Conservation (phyloP, 192 early-diverging fungal species). For the Globomyces pollinis-pini region DNA sequence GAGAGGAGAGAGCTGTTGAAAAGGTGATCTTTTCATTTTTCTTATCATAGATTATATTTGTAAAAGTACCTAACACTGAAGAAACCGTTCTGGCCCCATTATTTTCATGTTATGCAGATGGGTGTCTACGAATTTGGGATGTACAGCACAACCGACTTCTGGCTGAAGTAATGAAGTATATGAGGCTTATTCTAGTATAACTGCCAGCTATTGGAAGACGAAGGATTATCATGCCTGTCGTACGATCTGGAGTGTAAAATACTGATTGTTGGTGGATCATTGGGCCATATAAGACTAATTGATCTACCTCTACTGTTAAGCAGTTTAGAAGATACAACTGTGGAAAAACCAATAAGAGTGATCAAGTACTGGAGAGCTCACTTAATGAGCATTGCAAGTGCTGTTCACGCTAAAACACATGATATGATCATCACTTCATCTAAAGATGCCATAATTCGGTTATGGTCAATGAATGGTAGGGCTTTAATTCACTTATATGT, state of each 20-base stretch:
- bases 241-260: constrained; percentile 29
- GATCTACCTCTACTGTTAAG: constrained; percentile 9
- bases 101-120: constrained; percentile 48
- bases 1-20: constrained; percentile 45
- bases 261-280: constrained; percentile 40
- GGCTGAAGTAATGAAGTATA: too few species aligned
- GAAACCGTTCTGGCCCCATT: constrained; percentile 19
- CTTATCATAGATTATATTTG: constrained; percentile 12
- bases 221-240: constrained; percentile 42
- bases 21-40: constrained; percentile 42
- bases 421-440: constrained; percentile 39
- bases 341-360: constrained; percentile 10
- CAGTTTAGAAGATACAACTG: constrained; percentile 16
- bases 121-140: constrained; percentile 49
- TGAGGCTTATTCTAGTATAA: too few species aligned
- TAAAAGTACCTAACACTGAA: constrained; percentile 10
- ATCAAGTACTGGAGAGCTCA: constrained; percentile 39
- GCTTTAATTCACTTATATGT: not conserved
- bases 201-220: constrained; percentile 38
- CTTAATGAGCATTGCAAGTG: constrained; percentile 13
- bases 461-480: constrained; percentile 34
- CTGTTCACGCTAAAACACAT: constrained; percentile 33
- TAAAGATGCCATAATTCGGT: constrained; percentile 39
- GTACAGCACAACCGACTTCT: constrained; percentile 38
- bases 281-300: constrained; percentile 36